These are phyloP conservation scores for Microthlaspi erraticum DNA, from an alignment of 345 rosid genomes.

Conservation along the genomic window DNA sequence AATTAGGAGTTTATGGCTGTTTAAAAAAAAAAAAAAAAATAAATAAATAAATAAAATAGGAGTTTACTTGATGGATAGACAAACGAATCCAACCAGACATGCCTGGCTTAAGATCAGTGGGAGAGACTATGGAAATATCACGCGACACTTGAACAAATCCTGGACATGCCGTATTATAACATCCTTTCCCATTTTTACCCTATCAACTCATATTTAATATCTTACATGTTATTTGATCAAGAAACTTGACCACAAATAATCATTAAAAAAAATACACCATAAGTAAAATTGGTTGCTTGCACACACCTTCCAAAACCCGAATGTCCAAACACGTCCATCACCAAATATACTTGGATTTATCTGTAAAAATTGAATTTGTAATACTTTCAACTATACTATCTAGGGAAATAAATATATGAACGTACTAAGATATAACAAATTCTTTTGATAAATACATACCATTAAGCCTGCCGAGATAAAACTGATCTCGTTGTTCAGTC, in stretches of 20 bases:
- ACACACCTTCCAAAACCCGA: neutral
- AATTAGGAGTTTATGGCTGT: neutral
- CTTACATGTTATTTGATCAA: neutral
- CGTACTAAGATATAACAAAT: neutral
- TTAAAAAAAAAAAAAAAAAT: no score
- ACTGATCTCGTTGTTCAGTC: neutral
- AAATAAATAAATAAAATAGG: no score
- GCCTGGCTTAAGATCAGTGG: neutral
- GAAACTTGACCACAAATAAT: neutral
- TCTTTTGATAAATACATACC: neutral
- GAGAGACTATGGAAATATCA: neutral
- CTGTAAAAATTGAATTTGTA: neutral
- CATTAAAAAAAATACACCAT: no score
- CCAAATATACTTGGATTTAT: neutral
- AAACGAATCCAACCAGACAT: neutral
- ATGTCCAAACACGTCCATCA: neutral
- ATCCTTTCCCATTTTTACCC: slow-evolving; percentile 32
- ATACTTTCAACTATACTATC: neutral
- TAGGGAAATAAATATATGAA: neutral
- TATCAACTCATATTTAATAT: slow-evolving; percentile 5
- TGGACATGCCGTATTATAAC: slow-evolving; percentile 17
- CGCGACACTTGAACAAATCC: slow-evolving; percentile 35
- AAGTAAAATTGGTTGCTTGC: no score
- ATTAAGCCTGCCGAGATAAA: neutral
- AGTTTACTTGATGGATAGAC: slow-evolving; percentile 16